Evolutionary conservation across 352 stramenopile species (phyloP), one percentile per base, ranked within the genome.

Genomic region (Pythium periplocum): DNA sequence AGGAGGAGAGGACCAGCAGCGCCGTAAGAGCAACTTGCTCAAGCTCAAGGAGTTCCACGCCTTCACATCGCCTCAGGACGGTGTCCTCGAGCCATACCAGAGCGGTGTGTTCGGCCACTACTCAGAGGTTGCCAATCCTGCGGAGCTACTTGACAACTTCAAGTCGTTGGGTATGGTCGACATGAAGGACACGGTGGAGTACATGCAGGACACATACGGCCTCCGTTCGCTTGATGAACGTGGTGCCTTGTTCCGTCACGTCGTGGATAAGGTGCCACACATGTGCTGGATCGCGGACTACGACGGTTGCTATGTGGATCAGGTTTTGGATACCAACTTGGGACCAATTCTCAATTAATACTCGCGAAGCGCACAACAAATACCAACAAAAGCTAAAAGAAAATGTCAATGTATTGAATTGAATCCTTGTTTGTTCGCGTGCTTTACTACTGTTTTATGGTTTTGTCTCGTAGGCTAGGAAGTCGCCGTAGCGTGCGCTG

Each of bases 61-160:
- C 54, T 75, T 83, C 37, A 62, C 59, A 0, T 69, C 68, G 0
- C 55, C 65, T 6, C 41, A 60, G 31, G 73, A 80, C 48, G 64
- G 64, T 3, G 48, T 69, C 1, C 57, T 75, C 36, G 56, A 68
- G 7, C 73, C 69, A 10, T 80, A 68, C 64, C 67, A 83, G 50
- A 54, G 51, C 12, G 65, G 53, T 0, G 50, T 78, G 4, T 12
- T 78, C 8, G 61, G 65, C 10, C 60, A 57, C 11, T 79, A 78
- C 61, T 64, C 61, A 12, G 47, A 68, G 10, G 62, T 78, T 2
- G 41, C 35, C 45, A 68, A 42, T 10, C 45, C 32, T 3, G 45
- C 65, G n/a, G 55, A 70, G 11, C 61, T 85, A 2, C 57, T 57
- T 45, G 60, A 51, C 3, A 55, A 61, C 32, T 81, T 69, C 39